Evolutionary conservation across 768 basidiomycete species (phyloP), one percentile per base, ranked within the genome.

Genomic region (Fomitopsis pulvina): DNA sequence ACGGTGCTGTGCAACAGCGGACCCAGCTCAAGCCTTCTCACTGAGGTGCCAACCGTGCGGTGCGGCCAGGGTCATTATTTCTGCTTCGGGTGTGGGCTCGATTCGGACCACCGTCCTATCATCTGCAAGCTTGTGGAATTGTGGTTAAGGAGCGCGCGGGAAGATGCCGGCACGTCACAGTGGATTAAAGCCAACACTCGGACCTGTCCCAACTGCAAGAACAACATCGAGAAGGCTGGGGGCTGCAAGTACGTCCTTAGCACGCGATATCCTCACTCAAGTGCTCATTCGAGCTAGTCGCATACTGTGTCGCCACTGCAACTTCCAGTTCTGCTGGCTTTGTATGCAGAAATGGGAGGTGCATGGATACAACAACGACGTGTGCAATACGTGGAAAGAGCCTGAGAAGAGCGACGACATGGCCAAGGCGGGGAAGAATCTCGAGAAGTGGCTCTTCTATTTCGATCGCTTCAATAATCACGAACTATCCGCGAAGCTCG

Each of bases 191-290:
- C 93, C 51, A 97, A 99, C 65, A 99, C 96, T 32, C 96, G 97
- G 70, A 93, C 96, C 66, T 99, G 96, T 64, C 75, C 81, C 4
- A 84, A 90, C 63, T 99, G 96, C 66, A 83, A 88, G 65, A 92
- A 91, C 58, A 98, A 93, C 48, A 99, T 99, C 54, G 96, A 99
- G 79, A 99, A 99, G 84, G 97, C 96, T 57, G 96, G 96, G 8
- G 96, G 96, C 16, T 99, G 96, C 92, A 98, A 99, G 93, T 97
- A 62, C 62, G 92, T n/a, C n/a, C n/a, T n/a, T n/a, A n/a, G n/a
- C n/a, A n/a, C n/a, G n/a, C n/a, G n/a, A n/a, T n/a, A n/a, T n/a
- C n/a, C n/a, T n/a, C n/a, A n/a, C n/a, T n/a, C n/a, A n/a, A n/a
- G n/a, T 6, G n/a, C n/a, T n/a, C n/a, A n/a, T n/a, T n/a, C n/a